Evolutionary conservation across 2,329 filamentous ascomycete genomes (phyloP), one percentile per base, ranked within the genome.

Genomic region (Cryoendolithus antarcticus): DNA sequence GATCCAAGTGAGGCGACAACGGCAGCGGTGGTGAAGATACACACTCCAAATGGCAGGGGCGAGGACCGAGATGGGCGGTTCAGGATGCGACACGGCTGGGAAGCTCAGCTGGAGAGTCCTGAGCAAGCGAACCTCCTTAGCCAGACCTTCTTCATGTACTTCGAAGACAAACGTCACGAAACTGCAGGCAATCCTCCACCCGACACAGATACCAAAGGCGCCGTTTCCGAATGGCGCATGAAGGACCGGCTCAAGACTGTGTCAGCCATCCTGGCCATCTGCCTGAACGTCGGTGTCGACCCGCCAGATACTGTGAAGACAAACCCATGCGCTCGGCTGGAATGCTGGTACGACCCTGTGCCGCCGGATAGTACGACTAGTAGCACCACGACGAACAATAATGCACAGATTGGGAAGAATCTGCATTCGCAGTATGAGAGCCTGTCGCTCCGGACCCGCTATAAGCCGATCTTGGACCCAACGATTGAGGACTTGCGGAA

Each of bases 61-160:
- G 38, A 40, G 13, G 48, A 52, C 21, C 45, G 47, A 15, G 48
- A 46, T 38, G 35, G 41, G 15, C 46, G 47, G 34, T 38, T 46
- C 34, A 47, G 67, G 48, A 74, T 80, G 59, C 75, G 88, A 35
- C 88, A 95, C 64, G 88, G 88, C 35, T 95, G 91, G 67, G 86
- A 93, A 56, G 82, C 88, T 50, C 86, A 94, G 60, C 86, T 93
- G 58, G 82, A 86, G 56, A 93, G 83, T 4, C 83, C 86, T 50
- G 86, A 94, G 56, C 88, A 93, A 53, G 82, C 93, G 51, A 82
- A 82, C 41, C 74, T 86, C 48, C 70, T 94, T 47, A 53, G 48
- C 32, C 40, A 94, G 82, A 93, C 86, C 50, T 98, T 93, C 77
- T 96, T 94, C 68, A 96, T 96, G 89, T 98, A 98, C 64, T 98